Evolutionary conservation across 192 early-diverging fungal genomes (phyloP).

Genomic region (Neocallimastix lanati): DNA sequence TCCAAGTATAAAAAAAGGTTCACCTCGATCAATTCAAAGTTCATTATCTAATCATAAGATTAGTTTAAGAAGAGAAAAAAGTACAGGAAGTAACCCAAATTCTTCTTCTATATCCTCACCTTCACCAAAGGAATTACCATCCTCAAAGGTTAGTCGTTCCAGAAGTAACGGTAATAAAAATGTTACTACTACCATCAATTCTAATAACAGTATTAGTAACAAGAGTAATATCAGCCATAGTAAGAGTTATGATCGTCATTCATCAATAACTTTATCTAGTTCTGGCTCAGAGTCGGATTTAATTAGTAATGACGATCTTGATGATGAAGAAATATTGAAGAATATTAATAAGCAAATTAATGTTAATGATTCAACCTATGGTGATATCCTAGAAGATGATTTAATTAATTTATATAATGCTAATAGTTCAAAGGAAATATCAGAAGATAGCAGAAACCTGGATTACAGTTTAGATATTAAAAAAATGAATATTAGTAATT

Average conservation of each 20-base stretch:
- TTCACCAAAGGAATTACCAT: not conserved
- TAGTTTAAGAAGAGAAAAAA: not conserved
- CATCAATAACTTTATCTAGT: not conserved
- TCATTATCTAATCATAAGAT: no score
- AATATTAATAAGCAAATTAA: not conserved
- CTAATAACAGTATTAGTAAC: not conserved
- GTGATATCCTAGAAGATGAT: not conserved
- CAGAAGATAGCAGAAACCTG: not conserved
- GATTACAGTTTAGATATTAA: not conserved
- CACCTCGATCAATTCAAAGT: no score
- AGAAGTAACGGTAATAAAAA: not conserved
- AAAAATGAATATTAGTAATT: not conserved
- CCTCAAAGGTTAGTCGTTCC: not conserved
- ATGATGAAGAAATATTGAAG: not conserved
- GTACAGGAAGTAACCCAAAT: not conserved
- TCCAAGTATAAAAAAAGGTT: not conserved
- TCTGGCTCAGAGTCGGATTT: not conserved
- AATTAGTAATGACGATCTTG: not conserved
- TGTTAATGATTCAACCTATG: not conserved
- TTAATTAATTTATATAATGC: not conserved
- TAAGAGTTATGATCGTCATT: not conserved
- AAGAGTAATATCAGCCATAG: not conserved
- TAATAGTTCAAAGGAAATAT: not conserved
- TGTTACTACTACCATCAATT: not conserved
- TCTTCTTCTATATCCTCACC: not conserved